Evolutionary conservation across 768 basidiomycete species (phyloP).

Genomic region (Xerocomus potaroensis): DNA sequence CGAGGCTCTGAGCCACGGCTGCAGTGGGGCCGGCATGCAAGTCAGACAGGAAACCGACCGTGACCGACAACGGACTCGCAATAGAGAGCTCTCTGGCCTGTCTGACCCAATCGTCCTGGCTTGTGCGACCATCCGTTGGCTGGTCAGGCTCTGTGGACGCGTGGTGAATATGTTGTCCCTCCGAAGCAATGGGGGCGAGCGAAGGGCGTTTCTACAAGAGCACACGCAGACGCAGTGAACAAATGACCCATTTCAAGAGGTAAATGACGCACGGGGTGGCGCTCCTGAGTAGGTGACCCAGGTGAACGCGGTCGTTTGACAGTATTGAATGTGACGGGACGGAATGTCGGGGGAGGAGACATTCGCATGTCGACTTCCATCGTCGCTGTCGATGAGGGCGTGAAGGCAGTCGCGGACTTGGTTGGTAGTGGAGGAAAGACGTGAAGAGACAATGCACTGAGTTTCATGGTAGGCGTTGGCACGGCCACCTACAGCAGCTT

Average conservation of each 20-base stretch:
- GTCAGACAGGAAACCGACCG: slow-evolving; percentile 9
- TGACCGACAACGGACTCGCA: slow-evolving; percentile 20
- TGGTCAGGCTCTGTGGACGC: slow-evolving; percentile 23
- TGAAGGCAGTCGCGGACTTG: neutral
- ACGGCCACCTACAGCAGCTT: slow-evolving; percentile 6
- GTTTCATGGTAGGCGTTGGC: slow-evolving; percentile 1
- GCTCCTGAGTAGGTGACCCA: slow-evolving; percentile 42
- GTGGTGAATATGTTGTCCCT: slow-evolving; percentile 26
- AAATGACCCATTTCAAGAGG: too few species aligned
- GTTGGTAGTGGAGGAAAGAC: neutral
- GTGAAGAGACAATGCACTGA: slow-evolving; percentile 3
- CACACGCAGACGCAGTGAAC: neutral
- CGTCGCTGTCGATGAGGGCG: slow-evolving; percentile 11
- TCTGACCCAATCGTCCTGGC: slow-evolving; percentile 72
- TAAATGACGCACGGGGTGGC: slow-evolving; percentile 45
- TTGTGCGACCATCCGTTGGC: slow-evolving; percentile 26
- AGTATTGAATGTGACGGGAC: slow-evolving; percentile 31
- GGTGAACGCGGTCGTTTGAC: slow-evolving; percentile 63
- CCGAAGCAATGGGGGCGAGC: slow-evolving; percentile 33
- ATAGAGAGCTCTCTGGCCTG: slow-evolving; percentile 68
- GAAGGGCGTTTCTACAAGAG: slow-evolving; percentile 55
- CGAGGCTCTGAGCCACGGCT: slow-evolving; percentile 21
- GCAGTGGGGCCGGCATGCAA: neutral
- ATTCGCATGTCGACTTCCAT: slow-evolving; percentile 63
- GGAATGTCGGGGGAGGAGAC: slow-evolving; percentile 37